A percentile compares a stretch with the other conserved stretches of the same genome.
Conservation (phyloP, 1,139 yeast genomes). For the Pichia norvegensis region DNA sequence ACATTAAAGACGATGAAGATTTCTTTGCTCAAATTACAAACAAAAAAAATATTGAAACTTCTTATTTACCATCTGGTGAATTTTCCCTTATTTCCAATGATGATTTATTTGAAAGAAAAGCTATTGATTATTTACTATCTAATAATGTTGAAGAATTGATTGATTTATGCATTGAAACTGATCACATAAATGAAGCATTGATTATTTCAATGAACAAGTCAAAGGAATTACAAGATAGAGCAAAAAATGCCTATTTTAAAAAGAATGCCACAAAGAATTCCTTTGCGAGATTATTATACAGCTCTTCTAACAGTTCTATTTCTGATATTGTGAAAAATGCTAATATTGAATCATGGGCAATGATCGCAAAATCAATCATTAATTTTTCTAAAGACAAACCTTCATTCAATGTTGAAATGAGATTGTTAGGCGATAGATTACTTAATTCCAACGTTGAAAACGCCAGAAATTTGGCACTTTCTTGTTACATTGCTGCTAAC, state of each 20-base stretch:
- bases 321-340: constrained; percentile 73
- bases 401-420: constrained; percentile 47
- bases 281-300: constrained; percentile 67
- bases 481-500: constrained; percentile 74
- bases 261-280: constrained; percentile 46
- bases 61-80: constrained; percentile 36
- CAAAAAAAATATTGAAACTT: constrained; percentile 13
- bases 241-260: constrained; percentile 61
- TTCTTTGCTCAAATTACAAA: constrained; percentile 41
- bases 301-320: constrained; percentile 52
- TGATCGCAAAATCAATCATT: constrained; percentile 62
- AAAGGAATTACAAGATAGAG: constrained; percentile 56
- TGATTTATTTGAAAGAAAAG: constrained; percentile 34
- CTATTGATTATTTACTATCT: constrained; percentile 50
- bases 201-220: constrained; percentile 69
- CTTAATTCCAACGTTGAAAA: constrained; percentile 32
- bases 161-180: constrained; percentile 54
- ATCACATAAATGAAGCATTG: constrained; percentile 69
- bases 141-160: constrained; percentile 69
- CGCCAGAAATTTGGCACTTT: constrained; percentile 62
- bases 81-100: constrained; percentile 30
- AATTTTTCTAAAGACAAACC: constrained; percentile 44
- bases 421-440: constrained; percentile 69
- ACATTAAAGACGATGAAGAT: constrained; percentile 30
- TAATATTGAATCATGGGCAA: constrained; percentile 73